Evolutionary conservation across 2,329 filamentous ascomycete species (phyloP), one percentile per base, ranked within the genome.

Genomic region (Neonectria coccinea): DNA sequence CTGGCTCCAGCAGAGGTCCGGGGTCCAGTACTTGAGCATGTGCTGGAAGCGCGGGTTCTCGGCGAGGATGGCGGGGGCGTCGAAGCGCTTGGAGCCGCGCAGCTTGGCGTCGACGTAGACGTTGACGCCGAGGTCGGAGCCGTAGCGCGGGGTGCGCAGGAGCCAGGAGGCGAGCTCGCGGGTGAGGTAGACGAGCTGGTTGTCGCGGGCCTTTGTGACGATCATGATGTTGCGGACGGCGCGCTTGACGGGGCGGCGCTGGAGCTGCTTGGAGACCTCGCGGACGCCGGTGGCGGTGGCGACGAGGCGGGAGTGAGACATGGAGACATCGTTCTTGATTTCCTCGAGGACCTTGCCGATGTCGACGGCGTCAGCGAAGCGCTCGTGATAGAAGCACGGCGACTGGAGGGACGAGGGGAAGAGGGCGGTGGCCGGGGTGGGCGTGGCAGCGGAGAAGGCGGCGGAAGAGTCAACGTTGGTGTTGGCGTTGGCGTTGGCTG

Each of bases 101-200:
- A 99, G 85, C 82, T 99, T 98, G 69, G 94, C 92, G 79, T 99
- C 96, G n/a, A 99, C 96, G 76, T 97, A 98, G 68, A 99, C 96
- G 73, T 95, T 97, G 58, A 99, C 92, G 14, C 96, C 96, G n/a
- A 96, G 78, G 67, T 96, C 90, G 58, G 89, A 93, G 47, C 93
- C 93, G 77, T 99, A 97, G 52, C 96, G 89, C 12, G 96, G 94
- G 3, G 94, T 97, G 66, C 87, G 88, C 65, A 99, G 86, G 36
- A 99, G 85, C 93, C 95, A 99, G 71, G 90, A 88, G 11, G 95
- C 85, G 64, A 99, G 83, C 77, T 99, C 94, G 64, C 92, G 88
- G 2, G 96, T 99, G 70, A 97, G 84, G 71, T 92, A 88, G 36
- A 99, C 95, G 16, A 99, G 86, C 71, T 93, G 89, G 76, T 99